Conservation (phyloP, 2,329 filamentous ascomycete genomes). For the Zalaria obscura region DNA sequence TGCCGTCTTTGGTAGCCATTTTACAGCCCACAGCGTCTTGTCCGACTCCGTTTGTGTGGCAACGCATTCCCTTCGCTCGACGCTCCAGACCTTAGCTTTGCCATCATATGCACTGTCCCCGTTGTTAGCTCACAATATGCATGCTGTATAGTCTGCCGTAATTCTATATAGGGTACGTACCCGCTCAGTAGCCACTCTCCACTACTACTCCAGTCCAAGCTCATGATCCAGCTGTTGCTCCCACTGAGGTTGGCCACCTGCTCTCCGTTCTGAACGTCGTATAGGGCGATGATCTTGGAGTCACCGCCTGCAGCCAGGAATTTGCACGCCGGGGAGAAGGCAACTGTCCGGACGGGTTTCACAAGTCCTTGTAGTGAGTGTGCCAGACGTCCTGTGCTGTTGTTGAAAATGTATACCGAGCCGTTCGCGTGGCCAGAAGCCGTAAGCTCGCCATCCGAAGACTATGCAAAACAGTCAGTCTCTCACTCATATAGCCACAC, state of each 20-base stretch:
- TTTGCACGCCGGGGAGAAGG: conserved; percentile 76
- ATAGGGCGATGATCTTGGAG: conserved; percentile 74
- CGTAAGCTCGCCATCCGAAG: conserved; percentile 65
- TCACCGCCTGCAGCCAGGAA: conserved; percentile 85
- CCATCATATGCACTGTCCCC: conserved; percentile 59
- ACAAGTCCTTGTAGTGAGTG: conserved; percentile 83
- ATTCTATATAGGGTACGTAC: conserved; percentile 20
- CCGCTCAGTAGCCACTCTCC: conserved; percentile 85
- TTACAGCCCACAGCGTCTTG: conserved; percentile 68
- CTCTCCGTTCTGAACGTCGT: conserved; percentile 84
- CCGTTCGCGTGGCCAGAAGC: conserved; percentile 90
- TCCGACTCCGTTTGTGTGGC: conserved; percentile 89
- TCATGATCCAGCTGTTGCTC: conserved; percentile 77
- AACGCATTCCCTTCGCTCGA: conserved; percentile 71
- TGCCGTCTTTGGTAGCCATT: conserved; percentile 61
- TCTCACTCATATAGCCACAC: no score
- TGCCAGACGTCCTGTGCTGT: conserved; percentile 68
- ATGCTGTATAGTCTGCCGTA: no score
- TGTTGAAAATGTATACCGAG: conserved; percentile 87
- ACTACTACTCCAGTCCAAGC: conserved; percentile 82
- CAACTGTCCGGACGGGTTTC: conserved; percentile 70
- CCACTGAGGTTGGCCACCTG: conserved; percentile 75
- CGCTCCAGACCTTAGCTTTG: conserved; percentile 90
- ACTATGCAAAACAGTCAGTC: conserved; percentile 23
- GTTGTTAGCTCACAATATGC: no score